Conservation (phyloP, 1,284 basidiomycete species). For the Leccinum pachyderme region DNA sequence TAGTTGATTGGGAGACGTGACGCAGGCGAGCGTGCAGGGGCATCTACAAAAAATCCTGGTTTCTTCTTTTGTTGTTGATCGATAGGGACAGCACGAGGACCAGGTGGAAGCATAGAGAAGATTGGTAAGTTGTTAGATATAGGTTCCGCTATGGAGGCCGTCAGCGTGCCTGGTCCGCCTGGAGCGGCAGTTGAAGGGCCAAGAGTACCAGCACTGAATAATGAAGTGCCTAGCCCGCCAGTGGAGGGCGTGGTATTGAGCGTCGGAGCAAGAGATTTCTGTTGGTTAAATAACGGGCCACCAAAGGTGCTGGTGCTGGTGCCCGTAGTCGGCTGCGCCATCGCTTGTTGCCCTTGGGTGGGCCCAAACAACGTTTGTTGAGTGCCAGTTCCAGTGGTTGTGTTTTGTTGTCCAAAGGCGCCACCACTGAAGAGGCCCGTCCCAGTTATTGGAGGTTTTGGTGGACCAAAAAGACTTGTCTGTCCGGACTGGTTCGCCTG, state of each 20-base stretch:
- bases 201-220: conserved; percentile 50
- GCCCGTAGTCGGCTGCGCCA: conserved; percentile 29
- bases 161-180: conserved; percentile 56
- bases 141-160: conserved; percentile 87
- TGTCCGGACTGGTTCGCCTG: conserved; percentile 36
- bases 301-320: conserved; percentile 35
- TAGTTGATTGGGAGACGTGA: conserved; percentile 61
- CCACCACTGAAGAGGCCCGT: conserved; percentile 26
- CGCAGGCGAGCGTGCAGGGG: conserved; percentile 63
- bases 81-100: conserved; percentile 57
- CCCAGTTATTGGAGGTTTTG: conserved; percentile 34
- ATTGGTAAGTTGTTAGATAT: conserved; percentile 83
- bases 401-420: conserved; percentile 36
- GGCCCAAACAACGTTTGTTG: conserved; percentile 44
- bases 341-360: conserved; percentile 37
- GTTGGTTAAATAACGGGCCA: conserved; percentile 43
- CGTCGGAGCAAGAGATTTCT: conserved; percentile 38
- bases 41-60: conserved; percentile 64
- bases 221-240: conserved; percentile 39
- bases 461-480: conserved; percentile 35
- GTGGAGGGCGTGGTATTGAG: conserved; percentile 38
- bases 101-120: conserved; percentile 70
- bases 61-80: conserved; percentile 72
- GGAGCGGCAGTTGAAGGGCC: conserved; percentile 41
- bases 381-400: conserved; percentile 30